Conservation (phyloP, 306 rosid species). For the Hippophae tibetana region DNA sequence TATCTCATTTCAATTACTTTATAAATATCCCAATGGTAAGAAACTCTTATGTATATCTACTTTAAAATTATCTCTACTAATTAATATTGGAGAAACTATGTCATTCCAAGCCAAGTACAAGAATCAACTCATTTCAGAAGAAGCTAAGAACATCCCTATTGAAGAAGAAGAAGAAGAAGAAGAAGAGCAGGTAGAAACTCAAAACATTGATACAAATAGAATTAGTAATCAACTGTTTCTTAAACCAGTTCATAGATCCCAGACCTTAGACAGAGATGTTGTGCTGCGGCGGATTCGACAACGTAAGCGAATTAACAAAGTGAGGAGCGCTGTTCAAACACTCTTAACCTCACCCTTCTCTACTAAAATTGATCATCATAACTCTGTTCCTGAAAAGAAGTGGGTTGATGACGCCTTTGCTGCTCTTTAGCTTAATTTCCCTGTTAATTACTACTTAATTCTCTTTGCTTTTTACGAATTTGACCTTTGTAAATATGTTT, state of each 20-base stretch:
- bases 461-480: neutral
- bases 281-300: slow-evolving; percentile 34
- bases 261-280: slow-evolving; percentile 25
- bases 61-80: too few species aligned
- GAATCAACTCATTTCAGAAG: too few species aligned
- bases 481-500: neutral
- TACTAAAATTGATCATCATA: neutral
- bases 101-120: too few species aligned
- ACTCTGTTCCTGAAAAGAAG: slow-evolving; percentile 12
- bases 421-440: slow-evolving; percentile 13
- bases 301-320: slow-evolving; percentile 28
- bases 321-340: slow-evolving; percentile 15
- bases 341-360: slow-evolving; percentile 19
- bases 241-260: slow-evolving; percentile 18
- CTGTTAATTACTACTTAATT: neutral
- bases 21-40: too few species aligned
- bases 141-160: too few species aligned
- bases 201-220: neutral
- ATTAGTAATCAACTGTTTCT: slow-evolving; percentile 26
- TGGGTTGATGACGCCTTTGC: slow-evolving; percentile 43
- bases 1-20: too few species aligned
- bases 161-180: too few species aligned
- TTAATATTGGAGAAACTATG: too few species aligned
- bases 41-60: too few species aligned
- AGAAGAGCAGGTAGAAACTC: too few species aligned